Conservation (phyloP, 2,329 filamentous ascomycete species). For the Penicillium glabrum region DNA sequence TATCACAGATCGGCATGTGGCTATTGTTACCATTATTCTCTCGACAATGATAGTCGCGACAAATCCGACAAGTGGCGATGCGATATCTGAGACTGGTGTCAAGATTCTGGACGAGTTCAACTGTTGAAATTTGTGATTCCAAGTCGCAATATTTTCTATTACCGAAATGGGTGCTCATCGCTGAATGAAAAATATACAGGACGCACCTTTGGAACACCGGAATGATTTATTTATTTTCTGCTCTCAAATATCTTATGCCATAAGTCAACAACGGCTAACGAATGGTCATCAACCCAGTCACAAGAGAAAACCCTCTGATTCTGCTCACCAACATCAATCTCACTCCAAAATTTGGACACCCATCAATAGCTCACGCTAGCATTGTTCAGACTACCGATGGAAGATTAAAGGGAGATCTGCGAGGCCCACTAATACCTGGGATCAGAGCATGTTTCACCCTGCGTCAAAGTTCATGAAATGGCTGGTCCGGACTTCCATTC, state of each 20-base stretch:
- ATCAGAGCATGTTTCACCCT: too few species aligned
- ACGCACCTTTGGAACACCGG: not conserved
- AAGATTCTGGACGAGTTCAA: not conserved
- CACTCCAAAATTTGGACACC: too few species aligned
- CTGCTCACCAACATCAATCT: not conserved
- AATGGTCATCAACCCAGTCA: not conserved
- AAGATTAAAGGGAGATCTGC: too few species aligned
- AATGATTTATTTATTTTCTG: not conserved
- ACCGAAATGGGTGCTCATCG: not conserved
- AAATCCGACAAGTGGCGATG: not conserved
- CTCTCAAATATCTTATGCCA: not conserved
- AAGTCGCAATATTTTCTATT: not conserved
- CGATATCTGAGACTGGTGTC: not conserved
- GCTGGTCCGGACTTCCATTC: too few species aligned
- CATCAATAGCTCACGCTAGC: too few species aligned
- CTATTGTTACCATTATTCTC: not conserved
- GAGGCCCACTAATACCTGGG: too few species aligned
- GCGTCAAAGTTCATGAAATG: too few species aligned
- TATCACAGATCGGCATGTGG: not conserved
- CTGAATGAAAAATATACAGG: not conserved
- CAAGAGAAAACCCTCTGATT: not conserved
- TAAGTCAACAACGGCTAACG: too few species aligned
- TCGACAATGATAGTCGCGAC: not conserved
- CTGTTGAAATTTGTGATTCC: not conserved
- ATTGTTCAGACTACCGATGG: too few species aligned